Evolutionary conservation across 1,284 basidiomycete genomes (phyloP).

Genomic region (Cutaneotrichosporon spelunceum): DNA sequence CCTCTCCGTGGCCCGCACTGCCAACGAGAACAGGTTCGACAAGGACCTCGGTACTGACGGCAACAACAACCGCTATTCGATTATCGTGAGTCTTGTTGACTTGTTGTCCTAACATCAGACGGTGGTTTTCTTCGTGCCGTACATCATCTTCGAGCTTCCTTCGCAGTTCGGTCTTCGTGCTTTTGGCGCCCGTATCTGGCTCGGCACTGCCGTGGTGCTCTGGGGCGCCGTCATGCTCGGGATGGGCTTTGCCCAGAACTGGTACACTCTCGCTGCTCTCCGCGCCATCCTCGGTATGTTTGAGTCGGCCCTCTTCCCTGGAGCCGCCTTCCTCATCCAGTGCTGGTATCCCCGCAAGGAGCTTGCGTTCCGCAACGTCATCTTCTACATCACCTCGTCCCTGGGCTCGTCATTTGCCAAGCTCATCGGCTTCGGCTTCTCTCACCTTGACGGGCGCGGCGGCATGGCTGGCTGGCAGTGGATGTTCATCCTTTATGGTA

Average conservation of each 20-base stretch:
- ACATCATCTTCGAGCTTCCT: slow-evolving; percentile 47
- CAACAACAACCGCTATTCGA: slow-evolving; percentile 46
- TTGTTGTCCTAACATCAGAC: no score
- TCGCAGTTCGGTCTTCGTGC: slow-evolving; percentile 28
- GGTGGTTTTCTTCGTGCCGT: slow-evolving; percentile 46
- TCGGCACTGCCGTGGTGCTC: slow-evolving; percentile 14
- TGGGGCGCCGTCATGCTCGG: slow-evolving; percentile 52
- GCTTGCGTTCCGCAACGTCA: slow-evolving; percentile 43
- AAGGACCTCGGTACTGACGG: slow-evolving; percentile 22
- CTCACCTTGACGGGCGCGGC: slow-evolving; percentile 4
- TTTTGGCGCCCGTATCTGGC: slow-evolving; percentile 21
- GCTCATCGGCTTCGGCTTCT: slow-evolving; percentile 9
- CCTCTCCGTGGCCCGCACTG: slow-evolving; percentile 25
- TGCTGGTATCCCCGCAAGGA: slow-evolving; percentile 54
- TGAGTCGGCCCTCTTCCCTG: slow-evolving; percentile 46
- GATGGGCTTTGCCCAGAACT: slow-evolving; percentile 42
- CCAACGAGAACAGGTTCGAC: slow-evolving; percentile 30
- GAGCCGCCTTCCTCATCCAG: slow-evolving; percentile 48
- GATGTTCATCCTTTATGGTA: slow-evolving; percentile 16
- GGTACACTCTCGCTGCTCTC: slow-evolving; percentile 45
- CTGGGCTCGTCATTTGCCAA: slow-evolving; percentile 14
- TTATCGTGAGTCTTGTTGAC: no score
- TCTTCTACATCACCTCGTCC: slow-evolving; percentile 49
- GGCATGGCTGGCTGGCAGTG: slow-evolving; percentile 17
- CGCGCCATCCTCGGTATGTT: slow-evolving; percentile 51